These are phyloP conservation scores for Macrophomina tecta DNA, from an alignment of 2,329 filamentous ascomycete genomes.

Conservation along the genomic window DNA sequence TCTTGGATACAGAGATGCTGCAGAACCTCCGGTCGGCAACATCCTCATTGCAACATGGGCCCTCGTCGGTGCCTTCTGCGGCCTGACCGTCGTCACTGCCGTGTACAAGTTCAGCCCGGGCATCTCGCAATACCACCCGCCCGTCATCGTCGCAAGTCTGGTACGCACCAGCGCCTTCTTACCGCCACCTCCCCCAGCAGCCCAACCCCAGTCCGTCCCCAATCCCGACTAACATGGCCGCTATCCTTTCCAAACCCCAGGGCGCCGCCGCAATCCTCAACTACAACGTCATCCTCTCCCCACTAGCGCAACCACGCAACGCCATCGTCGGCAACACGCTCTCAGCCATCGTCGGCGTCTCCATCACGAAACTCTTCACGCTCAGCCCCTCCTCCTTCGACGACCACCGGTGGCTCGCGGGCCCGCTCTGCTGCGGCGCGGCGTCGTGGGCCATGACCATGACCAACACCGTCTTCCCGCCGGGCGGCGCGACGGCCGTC, in stretches of 20 bases:
- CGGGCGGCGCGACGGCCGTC: constrained; percentile 56
- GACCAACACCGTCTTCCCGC: constrained; percentile 57
- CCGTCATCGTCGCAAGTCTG: constrained; percentile 52
- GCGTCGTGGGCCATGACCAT: constrained; percentile 54
- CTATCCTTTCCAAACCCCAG: constrained; percentile 32
- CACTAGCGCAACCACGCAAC: constrained; percentile 56
- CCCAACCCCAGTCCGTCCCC: no score
- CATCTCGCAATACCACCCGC: constrained; percentile 48
- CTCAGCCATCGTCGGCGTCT: constrained; percentile 52
- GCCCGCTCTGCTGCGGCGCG: constrained; percentile 50
- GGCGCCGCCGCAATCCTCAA: constrained; percentile 56
- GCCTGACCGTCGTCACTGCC: constrained; percentile 50
- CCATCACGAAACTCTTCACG: constrained; percentile 53
- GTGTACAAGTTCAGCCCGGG: constrained; percentile 49
- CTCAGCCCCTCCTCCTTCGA: constrained; percentile 47
- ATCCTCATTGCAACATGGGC: constrained; percentile 51
- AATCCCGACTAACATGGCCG: no score
- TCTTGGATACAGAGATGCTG: constrained; percentile 55
- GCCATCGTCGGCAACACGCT: constrained; percentile 53
- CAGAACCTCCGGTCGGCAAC: constrained; percentile 48
- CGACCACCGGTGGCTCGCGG: constrained; percentile 52
- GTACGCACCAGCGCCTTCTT: constrained; percentile 32
- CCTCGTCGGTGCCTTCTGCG: constrained; percentile 51
- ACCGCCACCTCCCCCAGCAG: no score
- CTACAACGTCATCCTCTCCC: constrained; percentile 55